Base-by-base conservation (phyloP, 2,329 filamentous ascomycete genomes). In the Trichoderma sp. region DNA sequence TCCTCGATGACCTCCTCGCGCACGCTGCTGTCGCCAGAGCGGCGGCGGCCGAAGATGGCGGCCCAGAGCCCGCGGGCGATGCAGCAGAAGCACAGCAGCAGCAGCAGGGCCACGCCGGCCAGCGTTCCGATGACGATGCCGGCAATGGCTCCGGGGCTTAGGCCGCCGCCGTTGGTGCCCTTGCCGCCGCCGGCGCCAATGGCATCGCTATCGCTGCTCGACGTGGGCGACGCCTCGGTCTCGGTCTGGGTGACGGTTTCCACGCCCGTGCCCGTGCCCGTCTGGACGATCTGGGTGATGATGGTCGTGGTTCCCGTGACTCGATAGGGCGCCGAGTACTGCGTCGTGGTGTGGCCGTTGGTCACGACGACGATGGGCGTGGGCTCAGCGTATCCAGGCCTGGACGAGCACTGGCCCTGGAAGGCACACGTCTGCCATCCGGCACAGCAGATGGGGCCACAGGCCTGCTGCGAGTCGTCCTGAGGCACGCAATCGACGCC, bases 101-200 rank as follows among this genome's bases (percentile, higher is more conserved):
- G 80, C 25, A 94, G 85, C 2, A 94, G 81, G 48, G 84, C 78
- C 39, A 93, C 82, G 70, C 90, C 91, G 15, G 85, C 84, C 58
- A 94, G 83, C 12, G 87, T 86, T 70, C 91, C 91, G 67, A 94
- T 89, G 71, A 94, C 91, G 73, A 94, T 94, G 69, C 91, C 91
- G 17, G 92, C 91, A 73, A 94, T 94, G 69, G 90, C 91, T 63
- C 91, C 91, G 52, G 84, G 86, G 73, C 89, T 91, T 64, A 94
- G 84, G 52, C 80, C 77, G 67, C 79, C 79, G 32, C 80, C 78
- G 42, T 70, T 73, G 48, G 78, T 80, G 54, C 78, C 77, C 32
- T 63, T 77, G 37, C 81, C 82, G 19, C 76, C 79, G 17, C 76
- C 79, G 17, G 73, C 76, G 9, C 76, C 78, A 27, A 78, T 81